Percentiles rank a stretch among this genome's conserved stretches.
phyloP scores from a whole-genome alignment of 2,329 filamentous ascomycete species.

The Didymella segeticola region DNA sequence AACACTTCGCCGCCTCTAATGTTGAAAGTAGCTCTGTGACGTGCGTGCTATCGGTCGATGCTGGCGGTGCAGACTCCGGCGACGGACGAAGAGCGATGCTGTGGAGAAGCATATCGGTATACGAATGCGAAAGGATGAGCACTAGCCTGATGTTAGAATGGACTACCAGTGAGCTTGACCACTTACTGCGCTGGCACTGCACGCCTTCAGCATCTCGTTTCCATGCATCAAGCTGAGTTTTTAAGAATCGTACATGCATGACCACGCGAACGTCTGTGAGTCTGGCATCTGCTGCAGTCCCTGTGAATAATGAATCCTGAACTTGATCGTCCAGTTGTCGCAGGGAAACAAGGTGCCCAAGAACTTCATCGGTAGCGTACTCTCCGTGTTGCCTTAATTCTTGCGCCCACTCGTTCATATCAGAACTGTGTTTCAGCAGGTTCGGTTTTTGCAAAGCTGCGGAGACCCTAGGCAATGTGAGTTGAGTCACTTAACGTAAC shows the following conservation, averaged over 20 bases:
- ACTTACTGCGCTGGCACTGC: slow-evolving; percentile 30
- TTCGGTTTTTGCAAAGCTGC: slow-evolving; percentile 42
- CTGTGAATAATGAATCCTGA: slow-evolving; percentile 36
- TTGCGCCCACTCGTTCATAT: slow-evolving; percentile 38
- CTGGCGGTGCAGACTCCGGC: not conserved
- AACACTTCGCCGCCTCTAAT: slow-evolving; percentile 69
- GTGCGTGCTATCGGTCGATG: slow-evolving; percentile 17
- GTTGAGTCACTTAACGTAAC: not conserved
- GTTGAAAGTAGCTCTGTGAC: slow-evolving; percentile 35
- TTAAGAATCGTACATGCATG: slow-evolving; percentile 39
- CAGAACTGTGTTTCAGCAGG: slow-evolving; percentile 35
- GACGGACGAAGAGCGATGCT: slow-evolving; percentile 32
- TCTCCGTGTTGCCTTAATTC: slow-evolving; percentile 29
- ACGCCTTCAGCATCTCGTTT: slow-evolving; percentile 20
- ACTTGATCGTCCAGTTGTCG: slow-evolving; percentile 45
- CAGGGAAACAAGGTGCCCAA: slow-evolving; percentile 33
- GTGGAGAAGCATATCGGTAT: slow-evolving; percentile 38
- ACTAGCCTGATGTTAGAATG: slow-evolving; percentile 22
- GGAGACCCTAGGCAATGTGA: slow-evolving; percentile 31
- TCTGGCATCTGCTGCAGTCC: slow-evolving; percentile 27
- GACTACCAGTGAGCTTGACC: not conserved
- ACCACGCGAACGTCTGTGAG: slow-evolving; percentile 36
- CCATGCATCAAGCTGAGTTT: slow-evolving; percentile 38
- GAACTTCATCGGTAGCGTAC: slow-evolving; percentile 35
- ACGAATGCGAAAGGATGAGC: slow-evolving; percentile 37